phyloP scores from a whole-genome alignment of 2,329 filamentous ascomycete genomes.

The Trichothecium roseum region DNA sequence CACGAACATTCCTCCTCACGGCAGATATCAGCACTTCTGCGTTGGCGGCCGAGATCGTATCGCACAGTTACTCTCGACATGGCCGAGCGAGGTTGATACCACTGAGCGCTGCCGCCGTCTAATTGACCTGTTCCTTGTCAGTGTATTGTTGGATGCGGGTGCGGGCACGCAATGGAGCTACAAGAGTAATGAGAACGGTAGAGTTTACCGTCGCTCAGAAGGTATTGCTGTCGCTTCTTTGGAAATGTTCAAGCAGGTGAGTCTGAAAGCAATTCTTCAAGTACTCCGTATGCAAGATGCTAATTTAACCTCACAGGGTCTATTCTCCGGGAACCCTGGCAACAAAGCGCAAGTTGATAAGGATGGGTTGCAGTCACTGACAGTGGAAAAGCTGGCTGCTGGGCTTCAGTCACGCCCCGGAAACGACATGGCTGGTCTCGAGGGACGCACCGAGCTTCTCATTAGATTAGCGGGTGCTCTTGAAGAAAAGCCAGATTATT shows the following conservation, averaged over 20 bases:
- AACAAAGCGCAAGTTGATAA: constrained; percentile 90
- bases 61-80: constrained; percentile 58
- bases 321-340: constrained; percentile 72
- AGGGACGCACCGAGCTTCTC: constrained; percentile 74
- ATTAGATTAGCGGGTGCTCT: constrained; percentile 67
- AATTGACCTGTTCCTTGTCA: constrained; percentile 69
- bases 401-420: constrained; percentile 75
- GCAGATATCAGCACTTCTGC: constrained; percentile 74
- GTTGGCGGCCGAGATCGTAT: constrained; percentile 69
- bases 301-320: constrained; percentile 38
- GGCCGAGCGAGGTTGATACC: constrained; percentile 57
- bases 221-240: constrained; percentile 66
- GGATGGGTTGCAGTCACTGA: constrained; percentile 64
- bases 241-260: constrained; percentile 82
- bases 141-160: constrained; percentile 76
- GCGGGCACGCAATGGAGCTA: constrained; percentile 88
- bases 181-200: constrained; percentile 80
- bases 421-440: constrained; percentile 75
- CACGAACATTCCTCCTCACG: constrained; percentile 69
- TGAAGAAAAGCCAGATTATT: constrained; percentile 65
- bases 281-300: too few relatives aligned
- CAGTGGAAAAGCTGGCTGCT: constrained; percentile 61
- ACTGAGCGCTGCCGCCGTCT: constrained; percentile 66
- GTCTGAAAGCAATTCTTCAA: constrained; percentile 10
- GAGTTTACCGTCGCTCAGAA: constrained; percentile 74